phyloP scores from a whole-genome alignment of 2,329 filamentous ascomycete genomes.

The Cytospora paraplurivora region DNA sequence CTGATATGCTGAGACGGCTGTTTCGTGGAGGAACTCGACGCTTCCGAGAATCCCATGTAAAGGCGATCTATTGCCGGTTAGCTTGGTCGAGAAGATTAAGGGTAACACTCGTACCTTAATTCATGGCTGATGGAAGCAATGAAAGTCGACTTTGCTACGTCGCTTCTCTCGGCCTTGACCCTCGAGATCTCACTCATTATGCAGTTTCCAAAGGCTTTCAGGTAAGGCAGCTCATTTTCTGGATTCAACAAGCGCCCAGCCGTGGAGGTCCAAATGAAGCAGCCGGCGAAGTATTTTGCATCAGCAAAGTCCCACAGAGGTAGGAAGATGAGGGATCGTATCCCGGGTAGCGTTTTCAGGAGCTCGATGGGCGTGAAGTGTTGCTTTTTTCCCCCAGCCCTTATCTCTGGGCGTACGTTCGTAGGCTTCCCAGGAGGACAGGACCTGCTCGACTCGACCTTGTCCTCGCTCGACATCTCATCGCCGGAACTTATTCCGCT shows the following conservation, averaged over 20 bases:
- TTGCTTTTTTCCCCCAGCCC: constrained; percentile 4
- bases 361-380: constrained; percentile 38
- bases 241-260: constrained; percentile 30
- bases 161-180: constrained; percentile 40
- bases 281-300: constrained; percentile 24
- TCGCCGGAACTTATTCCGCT: constrained; percentile 11
- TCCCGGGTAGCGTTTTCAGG: constrained; percentile 42
- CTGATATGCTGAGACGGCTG: constrained; percentile 44
- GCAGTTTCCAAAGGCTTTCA: constrained; percentile 52
- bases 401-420: not conserved
- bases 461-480: constrained; percentile 21
- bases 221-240: constrained; percentile 46
- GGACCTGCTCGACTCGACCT: constrained; percentile 23
- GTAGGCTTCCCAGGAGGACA: not conserved
- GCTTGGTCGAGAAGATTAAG: not conserved
- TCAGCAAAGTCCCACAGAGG: constrained; percentile 49
- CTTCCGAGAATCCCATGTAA: constrained; percentile 59
- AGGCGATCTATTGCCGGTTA: constrained; percentile 44
- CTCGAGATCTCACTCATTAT: constrained; percentile 59
- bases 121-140: constrained; percentile 61
- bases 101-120: constrained; percentile 34
- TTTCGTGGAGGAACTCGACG: constrained; percentile 52
- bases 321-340: constrained; percentile 49
- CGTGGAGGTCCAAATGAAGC: constrained; percentile 18
- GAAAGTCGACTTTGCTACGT: constrained; percentile 54